Percentiles rank a stretch among this genome's conserved stretches.
Evolutionary conservation across 1,284 basidiomycete genomes (phyloP).

Genomic region (Schizopora paradoxa): DNA sequence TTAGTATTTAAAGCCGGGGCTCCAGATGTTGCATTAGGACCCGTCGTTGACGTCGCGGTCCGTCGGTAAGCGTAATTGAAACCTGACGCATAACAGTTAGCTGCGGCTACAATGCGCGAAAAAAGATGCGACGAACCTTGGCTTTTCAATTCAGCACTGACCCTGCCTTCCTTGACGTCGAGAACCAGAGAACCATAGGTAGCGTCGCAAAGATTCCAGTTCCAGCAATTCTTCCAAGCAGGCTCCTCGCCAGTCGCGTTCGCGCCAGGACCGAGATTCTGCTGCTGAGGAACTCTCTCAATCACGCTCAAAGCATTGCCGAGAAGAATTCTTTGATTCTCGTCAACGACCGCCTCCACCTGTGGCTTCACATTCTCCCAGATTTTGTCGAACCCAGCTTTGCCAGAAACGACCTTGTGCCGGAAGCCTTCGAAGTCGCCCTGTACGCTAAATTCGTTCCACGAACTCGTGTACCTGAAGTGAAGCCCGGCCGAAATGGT

Average conservation of each 20-base stretch:
- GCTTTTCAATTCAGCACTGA: slow-evolving; percentile 88
- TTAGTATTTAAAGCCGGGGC: slow-evolving; percentile 31
- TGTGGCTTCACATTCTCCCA: slow-evolving; percentile 93
- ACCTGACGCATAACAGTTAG: slow-evolving; percentile 40
- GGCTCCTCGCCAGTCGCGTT: slow-evolving; percentile 67
- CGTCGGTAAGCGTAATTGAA: slow-evolving; percentile 95
- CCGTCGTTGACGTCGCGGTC: slow-evolving; percentile 47
- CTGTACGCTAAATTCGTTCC: slow-evolving; percentile 96
- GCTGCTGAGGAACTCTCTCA: slow-evolving; percentile 70
- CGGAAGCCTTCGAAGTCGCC: slow-evolving; percentile 87
- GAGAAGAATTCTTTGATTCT: slow-evolving; percentile 82
- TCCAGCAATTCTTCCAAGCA: slow-evolving; percentile 98
- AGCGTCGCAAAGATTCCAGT: slow-evolving; percentile 96
- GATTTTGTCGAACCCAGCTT: slow-evolving; percentile 82
- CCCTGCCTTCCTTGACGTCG: slow-evolving; percentile 85
- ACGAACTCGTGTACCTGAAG: slow-evolving; percentile 93
- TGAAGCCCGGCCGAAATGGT: slow-evolving; percentile 94
- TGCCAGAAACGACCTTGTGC: slow-evolving; percentile 74
- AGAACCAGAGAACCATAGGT: slow-evolving; percentile 86
- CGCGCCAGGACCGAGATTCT: slow-evolving; percentile 49
- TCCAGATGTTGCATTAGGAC: slow-evolving; percentile 36
- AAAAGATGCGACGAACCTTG: slow-evolving; percentile 54
- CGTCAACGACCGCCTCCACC: slow-evolving; percentile 90
- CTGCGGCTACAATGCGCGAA: background rate
- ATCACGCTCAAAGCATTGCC: slow-evolving; percentile 87